Percentiles rank a stretch among this genome's conserved stretches.
Evolutionary conservation across 768 basidiomycete genomes (phyloP).

Genomic region (Amanita pseudoporphyria): DNA sequence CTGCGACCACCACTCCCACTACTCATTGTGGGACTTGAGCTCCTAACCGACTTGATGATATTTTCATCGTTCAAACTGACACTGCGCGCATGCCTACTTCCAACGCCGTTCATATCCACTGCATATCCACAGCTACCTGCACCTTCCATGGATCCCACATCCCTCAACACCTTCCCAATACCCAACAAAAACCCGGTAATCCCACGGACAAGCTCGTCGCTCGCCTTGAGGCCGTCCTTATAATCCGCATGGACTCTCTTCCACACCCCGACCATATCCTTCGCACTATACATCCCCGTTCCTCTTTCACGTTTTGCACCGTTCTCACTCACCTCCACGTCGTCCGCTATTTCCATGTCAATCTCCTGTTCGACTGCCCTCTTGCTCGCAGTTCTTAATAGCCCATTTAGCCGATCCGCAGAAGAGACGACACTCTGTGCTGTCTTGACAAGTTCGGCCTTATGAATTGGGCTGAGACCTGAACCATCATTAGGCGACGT

Average conservation of each 20-base stretch:
- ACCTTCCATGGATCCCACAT: constrained; percentile 26
- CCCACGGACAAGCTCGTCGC: constrained; percentile 71
- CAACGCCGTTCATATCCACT: constrained; percentile 15
- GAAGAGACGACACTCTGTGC: constrained; percentile 56
- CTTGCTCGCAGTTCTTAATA: constrained; percentile 46
- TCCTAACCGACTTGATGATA: constrained; percentile 15
- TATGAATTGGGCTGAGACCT: constrained; percentile 21
- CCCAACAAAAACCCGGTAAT: constrained; percentile 72
- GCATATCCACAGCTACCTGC: constrained; percentile 1
- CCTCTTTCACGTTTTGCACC: constrained; percentile 12
- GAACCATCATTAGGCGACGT: constrained; percentile 27
- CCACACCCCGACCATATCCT: constrained; percentile 53
- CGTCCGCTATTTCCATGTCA: constrained; percentile 59
- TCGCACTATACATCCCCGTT: constrained; percentile 9
- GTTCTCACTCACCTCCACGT: constrained; percentile 10
- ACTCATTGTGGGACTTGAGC: constrained; percentile 20
- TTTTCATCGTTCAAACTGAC: constrained; percentile 47
- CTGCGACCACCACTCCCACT: constrained; percentile 8
- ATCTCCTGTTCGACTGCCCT: constrained; percentile 67
- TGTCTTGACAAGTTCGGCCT: constrained; percentile 46
- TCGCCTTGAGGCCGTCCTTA: constrained; percentile 58
- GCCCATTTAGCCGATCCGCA: constrained; percentile 56
- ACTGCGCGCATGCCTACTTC: constrained; percentile 34
- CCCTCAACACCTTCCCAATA: constrained; percentile 59
- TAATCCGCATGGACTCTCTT: constrained; percentile 59